Base-by-base conservation (phyloP, 2,329 filamentous ascomycete species). In the Colletotrichum sp. region DNA sequence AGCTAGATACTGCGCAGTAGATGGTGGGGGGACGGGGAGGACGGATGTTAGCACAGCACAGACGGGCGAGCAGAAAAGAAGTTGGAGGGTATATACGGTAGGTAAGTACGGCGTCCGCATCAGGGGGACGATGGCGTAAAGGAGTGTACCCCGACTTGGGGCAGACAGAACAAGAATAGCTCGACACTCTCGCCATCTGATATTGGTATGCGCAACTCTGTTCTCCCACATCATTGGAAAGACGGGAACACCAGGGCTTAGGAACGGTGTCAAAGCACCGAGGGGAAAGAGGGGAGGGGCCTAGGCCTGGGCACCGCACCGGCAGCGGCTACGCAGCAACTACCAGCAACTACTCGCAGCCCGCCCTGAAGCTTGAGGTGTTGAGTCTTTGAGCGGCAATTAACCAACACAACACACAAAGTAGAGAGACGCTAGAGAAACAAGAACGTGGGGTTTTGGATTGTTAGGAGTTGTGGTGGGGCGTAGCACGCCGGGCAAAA, bases 121-220 rank as follows among this genome's bases (percentile, higher is more conserved):
- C 24, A 21, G 28, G 32, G 24, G 60, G 21, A n/a, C 34, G 52
- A 38, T 66, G 52, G 24, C n/a, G 60, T n/a, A 9, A 16, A 26
- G 7, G 28, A 32, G 28, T 36, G 21, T 56, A 16, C 30, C 66
- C 48, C 48, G 52, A 38, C 21, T 21, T 24, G 56, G 8, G 21
- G 21, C 9, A 52, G 61, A 30, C 30, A 24, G 15, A 60, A 15
- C 32, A 71, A 48, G 30, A 43, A 62, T 60, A 21, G 72, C 36
- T 43, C 68, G 52, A 32, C n/a, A 26, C 34, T 38, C n/a, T 72
- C 61, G 38, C 72, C 69, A 66, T 75, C 72, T 62, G 69, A 75
- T 75, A 75, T 67, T 56, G 26, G 26, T 52, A 15, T 52, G 32
- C 13, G 21, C 48, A 71, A 71, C 69, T n/a, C 48, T 38, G 28